Conservation (phyloP, 345 rosid species). For the Eucalyptus brandiana region DNA sequence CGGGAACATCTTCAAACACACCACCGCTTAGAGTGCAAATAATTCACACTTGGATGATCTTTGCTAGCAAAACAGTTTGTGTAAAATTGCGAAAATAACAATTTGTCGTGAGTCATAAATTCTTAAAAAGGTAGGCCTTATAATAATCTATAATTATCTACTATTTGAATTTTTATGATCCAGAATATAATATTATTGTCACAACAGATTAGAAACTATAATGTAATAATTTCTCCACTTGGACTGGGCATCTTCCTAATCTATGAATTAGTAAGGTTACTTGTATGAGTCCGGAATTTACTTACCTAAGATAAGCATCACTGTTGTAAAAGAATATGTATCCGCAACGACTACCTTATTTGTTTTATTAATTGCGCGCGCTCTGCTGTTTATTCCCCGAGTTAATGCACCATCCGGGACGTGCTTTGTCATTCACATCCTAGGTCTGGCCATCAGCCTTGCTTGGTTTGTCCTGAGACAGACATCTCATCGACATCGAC, state of each 20-base stretch:
- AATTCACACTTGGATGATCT: too few species aligned
- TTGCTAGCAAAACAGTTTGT: too few species aligned
- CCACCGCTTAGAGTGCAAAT: neutral
- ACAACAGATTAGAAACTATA: too few species aligned
- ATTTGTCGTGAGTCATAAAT: accelerated
- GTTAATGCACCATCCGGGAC: neutral
- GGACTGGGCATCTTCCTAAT: neutral
- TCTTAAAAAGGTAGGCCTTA: accelerated
- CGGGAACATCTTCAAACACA: neutral
- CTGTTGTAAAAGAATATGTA: neutral
- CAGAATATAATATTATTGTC: too few species aligned
- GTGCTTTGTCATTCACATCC: neutral
- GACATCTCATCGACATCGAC: neutral
- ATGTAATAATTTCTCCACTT: too few species aligned
- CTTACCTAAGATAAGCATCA: neutral
- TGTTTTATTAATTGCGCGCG: neutral
- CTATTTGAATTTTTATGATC: too few species aligned
- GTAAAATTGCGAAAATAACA: too few species aligned
- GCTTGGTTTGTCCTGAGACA: neutral
- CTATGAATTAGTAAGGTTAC: neutral
- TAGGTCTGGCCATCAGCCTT: neutral
- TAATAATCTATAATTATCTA: too few species aligned
- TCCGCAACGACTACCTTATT: neutral
- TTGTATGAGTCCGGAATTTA: too few species aligned
- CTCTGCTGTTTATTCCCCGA: neutral